Evolutionary conservation across 768 basidiomycete genomes (phyloP), one percentile per base, ranked within the genome.

Genomic region (Rickenella mellea): DNA sequence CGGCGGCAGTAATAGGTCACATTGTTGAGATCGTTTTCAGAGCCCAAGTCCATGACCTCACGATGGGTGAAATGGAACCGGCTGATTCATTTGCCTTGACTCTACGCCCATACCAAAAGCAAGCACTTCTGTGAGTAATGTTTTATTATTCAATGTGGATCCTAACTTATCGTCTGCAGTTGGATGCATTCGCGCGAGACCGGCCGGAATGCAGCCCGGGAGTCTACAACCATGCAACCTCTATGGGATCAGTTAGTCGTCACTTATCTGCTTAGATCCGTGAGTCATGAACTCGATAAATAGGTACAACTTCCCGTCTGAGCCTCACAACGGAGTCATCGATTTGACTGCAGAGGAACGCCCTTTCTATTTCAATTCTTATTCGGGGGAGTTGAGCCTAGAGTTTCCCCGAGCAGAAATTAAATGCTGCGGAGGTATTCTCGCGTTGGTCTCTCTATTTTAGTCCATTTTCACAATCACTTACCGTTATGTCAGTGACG

Each of bases 151-250:
- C 15, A 33, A 17, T 12, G 31, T 1, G 30, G 22, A 28, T 8
- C 35, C 26, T 39, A 42, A 44, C 50, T 41, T 17, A 30, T 37
- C 11, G n/a, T 19, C 25, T 37, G 11, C 44, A 89, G 87, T 27
- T 98, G 93, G 93, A 92, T 96, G 92, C 66, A 78, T 49, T 83
- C 85, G 2, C 68, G 91, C 41, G 94, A 98, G 62, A 74, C 71
- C 2, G 86, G 85, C 3, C 69, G 77, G 15, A 67, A 70, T 48
- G 78, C 83, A 42, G 85, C 78, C 50, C 72, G 83, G 41, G 73
- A 80, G 55, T 73, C 73, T 11, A 67, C 57, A 12, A 85, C 83
- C 4, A 80, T 97, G 74, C 90, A 98, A 59, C 94, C 94, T 2
- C 61, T 98, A 6, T 98, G 93, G 93, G 83, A 83, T 66, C 78